Base-by-base conservation (phyloP, 257 asterid species). In the Salvia rosmarinus region DNA sequence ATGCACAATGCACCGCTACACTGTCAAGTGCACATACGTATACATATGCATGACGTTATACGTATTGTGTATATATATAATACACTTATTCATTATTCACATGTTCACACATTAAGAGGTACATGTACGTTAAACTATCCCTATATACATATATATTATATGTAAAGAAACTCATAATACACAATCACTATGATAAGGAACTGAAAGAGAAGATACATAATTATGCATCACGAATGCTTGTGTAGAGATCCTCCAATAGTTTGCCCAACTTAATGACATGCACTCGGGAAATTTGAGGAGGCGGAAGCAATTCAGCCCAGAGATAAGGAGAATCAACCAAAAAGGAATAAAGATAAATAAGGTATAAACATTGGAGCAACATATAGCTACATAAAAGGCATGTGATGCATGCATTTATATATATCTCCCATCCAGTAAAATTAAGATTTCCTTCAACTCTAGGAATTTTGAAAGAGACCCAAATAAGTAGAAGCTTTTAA, bases 191-290 rank as follows among this genome's bases (percentile, higher is more conserved):
- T 19, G 39, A 35, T 16, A n/a, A 14, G 50, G n/a, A 72, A 59
- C 54, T 56, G 57, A 56, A 70, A 42, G 49, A 42, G 25, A 40
- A 12, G 40, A 35, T 13, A 44, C 58, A 44, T 44, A 65, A 43
- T 28, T 46, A 37, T 21, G 14, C 70, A 72, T 20, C 35, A 43
- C 46, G 11, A 9, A 37, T 6, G n/a, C 17, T 8, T 30, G 30
- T 44, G 16, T 30, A 42, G 5, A 19, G 37, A 43, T 34, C 51
- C 50, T 21, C 37, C 20, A 16, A 42, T 43, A 73, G 60, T 65
- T 55, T 40, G 64, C 13, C 51, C 8, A 54, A 56, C 50, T 9
- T 30, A 28, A 30, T 51, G 43, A 44, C 52, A 67, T 34, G 35
- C 10, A 49, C n/a, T 51, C 5, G 9, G 50, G 37, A 32, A 34